Evolutionary conservation across 192 early-diverging fungal genomes (phyloP).

Genomic region (Jimgerdemannia flammicorona): DNA sequence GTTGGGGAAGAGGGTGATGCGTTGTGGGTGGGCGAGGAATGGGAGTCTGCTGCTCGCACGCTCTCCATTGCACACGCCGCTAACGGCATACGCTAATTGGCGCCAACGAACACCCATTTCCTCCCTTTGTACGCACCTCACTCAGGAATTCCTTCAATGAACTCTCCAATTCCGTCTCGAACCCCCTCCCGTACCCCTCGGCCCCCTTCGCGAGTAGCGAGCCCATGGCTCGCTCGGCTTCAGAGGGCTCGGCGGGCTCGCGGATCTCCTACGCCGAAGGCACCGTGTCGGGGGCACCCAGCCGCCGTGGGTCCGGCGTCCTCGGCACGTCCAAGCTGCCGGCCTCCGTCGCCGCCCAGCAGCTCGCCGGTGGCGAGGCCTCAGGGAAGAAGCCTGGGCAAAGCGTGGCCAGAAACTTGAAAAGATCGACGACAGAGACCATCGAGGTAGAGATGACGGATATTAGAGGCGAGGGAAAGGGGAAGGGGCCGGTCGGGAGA

Average conservation of each 20-base stretch:
- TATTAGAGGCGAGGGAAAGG: neutral
- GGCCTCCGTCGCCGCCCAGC: neutral
- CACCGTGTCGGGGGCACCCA: neutral
- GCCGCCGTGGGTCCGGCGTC: neutral
- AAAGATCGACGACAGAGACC: neutral
- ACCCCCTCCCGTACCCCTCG: neutral
- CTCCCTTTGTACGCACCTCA: too few relatives aligned
- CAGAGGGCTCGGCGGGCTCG: neutral
- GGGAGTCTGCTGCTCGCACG: too few relatives aligned
- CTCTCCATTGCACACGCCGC: too few relatives aligned
- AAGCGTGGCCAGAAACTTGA: neutral
- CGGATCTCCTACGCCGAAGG: neutral
- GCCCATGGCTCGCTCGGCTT: neutral
- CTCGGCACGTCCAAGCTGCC: neutral
- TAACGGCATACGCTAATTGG: too few relatives aligned
- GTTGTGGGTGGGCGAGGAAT: too few relatives aligned
- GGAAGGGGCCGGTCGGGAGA: too few relatives aligned
- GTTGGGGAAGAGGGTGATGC: too few relatives aligned
- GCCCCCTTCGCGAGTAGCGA: neutral
- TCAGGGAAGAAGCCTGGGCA: neutral
- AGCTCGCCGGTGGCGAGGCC: neutral
- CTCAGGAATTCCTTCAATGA: neutral
- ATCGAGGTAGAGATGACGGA: neutral
- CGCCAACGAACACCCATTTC: too few relatives aligned
- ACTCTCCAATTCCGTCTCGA: neutral